phyloP scores from a whole-genome alignment of 2,329 filamentous ascomycete species.

The Cladosporium halotolerans region DNA sequence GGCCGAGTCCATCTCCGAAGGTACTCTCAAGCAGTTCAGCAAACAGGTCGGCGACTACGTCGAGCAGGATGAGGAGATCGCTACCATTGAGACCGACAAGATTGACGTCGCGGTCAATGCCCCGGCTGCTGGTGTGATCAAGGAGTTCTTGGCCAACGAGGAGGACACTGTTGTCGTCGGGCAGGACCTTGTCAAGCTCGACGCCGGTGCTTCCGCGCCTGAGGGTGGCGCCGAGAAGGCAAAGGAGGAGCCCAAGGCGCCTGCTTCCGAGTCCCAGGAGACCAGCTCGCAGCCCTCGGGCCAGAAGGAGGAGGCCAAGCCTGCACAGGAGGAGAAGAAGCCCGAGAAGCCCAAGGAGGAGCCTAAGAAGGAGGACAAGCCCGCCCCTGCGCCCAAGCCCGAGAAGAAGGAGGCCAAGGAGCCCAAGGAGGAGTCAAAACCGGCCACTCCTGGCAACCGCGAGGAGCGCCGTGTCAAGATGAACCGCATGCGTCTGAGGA shows the following conservation, averaged over 20 bases:
- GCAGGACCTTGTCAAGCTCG: conserved; percentile 81
- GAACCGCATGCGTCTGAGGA: conserved; percentile 98
- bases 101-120: conserved; percentile 97
- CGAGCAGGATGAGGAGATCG: conserved; percentile 93
- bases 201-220: conserved; percentile 61
- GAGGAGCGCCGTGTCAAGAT: conserved; percentile 96
- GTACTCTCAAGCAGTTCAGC: conserved; percentile 89
- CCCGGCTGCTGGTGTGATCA: conserved; percentile 81
- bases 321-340: conserved; percentile 33
- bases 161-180: conserved; percentile 94
- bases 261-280: conserved; percentile 52
- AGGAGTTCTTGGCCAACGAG: conserved; percentile 83
- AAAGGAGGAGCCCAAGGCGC: conserved; percentile 53
- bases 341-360: conserved; percentile 40
- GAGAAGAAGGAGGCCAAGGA: conserved; percentile 38
- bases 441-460: conserved; percentile 56
- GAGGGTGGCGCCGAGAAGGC: conserved; percentile 46
- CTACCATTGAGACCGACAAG: conserved; percentile 99
- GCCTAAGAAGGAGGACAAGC: conserved; percentile 29
- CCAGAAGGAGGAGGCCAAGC: conserved; percentile 41
- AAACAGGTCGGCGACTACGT: conserved; percentile 93
- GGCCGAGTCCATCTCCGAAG: conserved; percentile 98
- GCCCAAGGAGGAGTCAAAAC: conserved; percentile 36
- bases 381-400: conserved; percentile 31
- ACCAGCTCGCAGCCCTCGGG: conserved; percentile 50